Base-by-base conservation (phyloP, 352 stramenopile genomes). In the Blastocystis sp. region DNA sequence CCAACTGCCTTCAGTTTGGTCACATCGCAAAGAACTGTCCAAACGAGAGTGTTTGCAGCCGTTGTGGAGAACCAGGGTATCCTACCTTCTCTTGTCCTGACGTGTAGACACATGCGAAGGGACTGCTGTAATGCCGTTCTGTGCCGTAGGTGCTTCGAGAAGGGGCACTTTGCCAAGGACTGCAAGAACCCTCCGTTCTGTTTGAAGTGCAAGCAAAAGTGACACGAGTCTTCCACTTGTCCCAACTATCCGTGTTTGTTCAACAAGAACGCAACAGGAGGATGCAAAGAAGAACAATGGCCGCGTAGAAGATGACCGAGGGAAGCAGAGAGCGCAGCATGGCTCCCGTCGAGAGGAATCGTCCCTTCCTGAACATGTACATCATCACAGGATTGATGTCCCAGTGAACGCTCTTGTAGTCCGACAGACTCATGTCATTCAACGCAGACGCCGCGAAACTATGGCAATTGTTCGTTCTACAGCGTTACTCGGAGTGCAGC, bases 391-490 rank as follows among this genome's bases (percentile, higher is more conserved):
- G 65, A 29, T 67, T 85, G 55, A 62, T 50, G 31, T 85, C 45
- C 10, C 65, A 85, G 19, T 33, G 24, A 13, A 59, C 4, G 29
- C 66, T 69, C 12, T 61, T 55, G 45, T 69, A 85, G 24, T 41
- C 51, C n/a, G 74, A 59, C 3, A 85, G n/a, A 3, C 29, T 39
- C 74, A 85, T 85, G 31, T 85, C 6, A 39, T 85, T 85, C 26
- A 85, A 31, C 67, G 74, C 74, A 39, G 51, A 69, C 12, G 74
- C 74, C 2, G 60, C 74, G 45, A 85, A 85, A 19, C 29, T 39
- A 26, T 85, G 74, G 35, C 74, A 85, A 45, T 85, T 85, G 45
- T 85, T 85, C 24, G 31, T 85, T 62, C 74, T 85, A 85, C 37
- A 4, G 45, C 0, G 10, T 85, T 1, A 85, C 1, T 45, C 10